These are phyloP conservation scores for Euryodendron excelsum DNA, from an alignment of 148 eudicot species.

Conservation along the genomic window DNA sequence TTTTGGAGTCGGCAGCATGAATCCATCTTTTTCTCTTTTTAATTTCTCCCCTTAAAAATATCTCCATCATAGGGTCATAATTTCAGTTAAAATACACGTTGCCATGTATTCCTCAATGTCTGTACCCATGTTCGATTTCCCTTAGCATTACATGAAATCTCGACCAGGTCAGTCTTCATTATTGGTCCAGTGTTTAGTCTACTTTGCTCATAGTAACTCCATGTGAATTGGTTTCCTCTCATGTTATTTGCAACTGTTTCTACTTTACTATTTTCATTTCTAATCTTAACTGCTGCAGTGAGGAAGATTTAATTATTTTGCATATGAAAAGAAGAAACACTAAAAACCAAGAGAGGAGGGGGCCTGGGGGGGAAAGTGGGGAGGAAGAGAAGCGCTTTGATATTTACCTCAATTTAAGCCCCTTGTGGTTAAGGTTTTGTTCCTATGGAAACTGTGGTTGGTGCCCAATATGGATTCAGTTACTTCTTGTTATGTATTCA, in stretches of 20 bases:
- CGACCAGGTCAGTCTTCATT: constrained; percentile 2
- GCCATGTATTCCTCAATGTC: not conserved
- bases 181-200: not conserved
- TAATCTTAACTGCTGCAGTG: not conserved
- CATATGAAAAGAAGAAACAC: not conserved
- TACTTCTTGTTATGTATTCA: not conserved
- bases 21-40: not conserved
- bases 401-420: not conserved
- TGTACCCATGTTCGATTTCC: not conserved
- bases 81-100: not conserved
- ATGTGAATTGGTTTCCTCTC: constrained; percentile 1
- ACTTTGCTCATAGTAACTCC: too few relatives aligned
- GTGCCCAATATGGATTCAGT: not conserved
- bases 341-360: not conserved
- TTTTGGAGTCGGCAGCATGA: not conserved
- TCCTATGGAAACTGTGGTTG: not conserved
- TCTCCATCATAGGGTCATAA: too few relatives aligned
- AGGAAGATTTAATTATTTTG: not conserved
- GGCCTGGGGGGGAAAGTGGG: not conserved
- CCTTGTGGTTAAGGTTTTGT: not conserved
- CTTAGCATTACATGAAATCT: not conserved
- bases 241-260: constrained; percentile 1
- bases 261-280: not conserved
- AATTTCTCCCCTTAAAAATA: not conserved
- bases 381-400: not conserved